Conservation (phyloP, 176 grass and related monocot species). For the barley (Hordeum vulgare) region DNA sequence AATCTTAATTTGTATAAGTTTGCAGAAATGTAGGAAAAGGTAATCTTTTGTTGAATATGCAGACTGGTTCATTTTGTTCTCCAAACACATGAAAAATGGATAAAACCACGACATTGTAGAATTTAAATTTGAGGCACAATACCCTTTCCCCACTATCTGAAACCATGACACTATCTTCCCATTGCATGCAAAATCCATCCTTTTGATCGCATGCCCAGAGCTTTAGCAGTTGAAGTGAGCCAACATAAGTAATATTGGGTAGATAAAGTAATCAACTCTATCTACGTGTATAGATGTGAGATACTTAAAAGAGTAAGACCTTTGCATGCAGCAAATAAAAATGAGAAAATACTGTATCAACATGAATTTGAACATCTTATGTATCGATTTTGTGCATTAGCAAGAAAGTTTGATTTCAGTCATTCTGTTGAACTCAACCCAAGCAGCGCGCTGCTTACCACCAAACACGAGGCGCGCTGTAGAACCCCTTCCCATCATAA, state of each 20-base stretch:
- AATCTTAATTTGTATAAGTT: too few relatives aligned
- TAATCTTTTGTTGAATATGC: neutral
- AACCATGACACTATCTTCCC: neutral
- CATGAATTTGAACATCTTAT: neutral
- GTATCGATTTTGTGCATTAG: neutral
- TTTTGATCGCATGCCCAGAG: neutral
- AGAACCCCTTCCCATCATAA: conserved; percentile 88
- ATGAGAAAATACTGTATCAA: neutral
- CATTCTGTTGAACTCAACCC: neutral
- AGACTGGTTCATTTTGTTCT: neutral
- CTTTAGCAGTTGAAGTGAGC: neutral
- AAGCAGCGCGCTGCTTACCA: conserved; percentile 46
- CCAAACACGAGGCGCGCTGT: conserved; percentile 85
- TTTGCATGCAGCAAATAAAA: neutral
- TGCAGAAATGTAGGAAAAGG: too few relatives aligned
- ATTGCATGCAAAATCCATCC: neutral
- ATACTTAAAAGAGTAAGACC: neutral
- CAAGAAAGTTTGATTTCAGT: neutral
- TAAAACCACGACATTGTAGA: neutral
- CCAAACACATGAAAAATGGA: neutral
- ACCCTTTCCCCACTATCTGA: neutral
- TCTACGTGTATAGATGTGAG: neutral
- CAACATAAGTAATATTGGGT: neutral
- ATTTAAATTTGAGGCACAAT: neutral
- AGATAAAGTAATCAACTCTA: neutral